These are phyloP conservation scores for Aspergillus sclerotialis DNA, from an alignment of 2,329 filamentous ascomycete genomes.

Conservation along the genomic window DNA sequence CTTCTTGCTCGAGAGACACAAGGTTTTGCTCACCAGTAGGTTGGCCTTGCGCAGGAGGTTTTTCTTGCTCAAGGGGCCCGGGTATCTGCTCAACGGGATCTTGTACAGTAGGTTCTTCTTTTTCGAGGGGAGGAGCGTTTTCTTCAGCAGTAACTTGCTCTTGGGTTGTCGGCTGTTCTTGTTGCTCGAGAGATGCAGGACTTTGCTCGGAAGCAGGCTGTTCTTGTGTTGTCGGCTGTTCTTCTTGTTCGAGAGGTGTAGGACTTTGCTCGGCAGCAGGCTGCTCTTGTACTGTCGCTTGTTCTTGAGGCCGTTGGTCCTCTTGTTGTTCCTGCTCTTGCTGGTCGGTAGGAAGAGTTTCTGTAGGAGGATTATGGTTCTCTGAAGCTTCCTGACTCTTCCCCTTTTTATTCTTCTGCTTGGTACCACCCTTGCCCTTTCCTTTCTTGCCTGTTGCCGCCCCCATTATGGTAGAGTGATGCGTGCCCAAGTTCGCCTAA, in stretches of 20 bases:
- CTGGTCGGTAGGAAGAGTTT: slow-evolving; percentile 14
- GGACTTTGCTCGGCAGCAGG: not conserved
- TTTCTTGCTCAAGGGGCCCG: no score
- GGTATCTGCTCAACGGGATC: no score
- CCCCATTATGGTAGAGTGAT: slow-evolving; percentile 22
- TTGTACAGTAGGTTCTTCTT: no score
- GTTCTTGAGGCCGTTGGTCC: slow-evolving; percentile 7
- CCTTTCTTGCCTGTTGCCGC: slow-evolving; percentile 20
- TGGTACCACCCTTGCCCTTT: slow-evolving; percentile 21
- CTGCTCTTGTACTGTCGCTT: slow-evolving; percentile 1
- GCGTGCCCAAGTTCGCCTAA: slow-evolving; percentile 23
- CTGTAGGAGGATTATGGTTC: slow-evolving; percentile 16
- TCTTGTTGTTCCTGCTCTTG: slow-evolving; percentile 7
- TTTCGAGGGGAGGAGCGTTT: no score
- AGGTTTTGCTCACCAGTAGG: no score
- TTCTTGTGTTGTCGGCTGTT: slow-evolving; percentile 2
- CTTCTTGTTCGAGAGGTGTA: slow-evolving; percentile 1
- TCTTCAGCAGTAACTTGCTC: no score
- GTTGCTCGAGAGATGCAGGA: no score
- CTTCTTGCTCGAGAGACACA: no score
- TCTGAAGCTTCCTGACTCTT: slow-evolving; percentile 23
- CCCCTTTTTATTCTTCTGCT: slow-evolving; percentile 28
- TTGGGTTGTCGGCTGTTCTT: no score
- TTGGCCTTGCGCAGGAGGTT: no score
- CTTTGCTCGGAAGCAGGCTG: not conserved